Percentiles rank a stretch among this genome's conserved stretches.
Evolutionary conservation across 495 filamentous ascomycete genomes (phyloP).

Genomic region (Pyrenula aspistea): DNA sequence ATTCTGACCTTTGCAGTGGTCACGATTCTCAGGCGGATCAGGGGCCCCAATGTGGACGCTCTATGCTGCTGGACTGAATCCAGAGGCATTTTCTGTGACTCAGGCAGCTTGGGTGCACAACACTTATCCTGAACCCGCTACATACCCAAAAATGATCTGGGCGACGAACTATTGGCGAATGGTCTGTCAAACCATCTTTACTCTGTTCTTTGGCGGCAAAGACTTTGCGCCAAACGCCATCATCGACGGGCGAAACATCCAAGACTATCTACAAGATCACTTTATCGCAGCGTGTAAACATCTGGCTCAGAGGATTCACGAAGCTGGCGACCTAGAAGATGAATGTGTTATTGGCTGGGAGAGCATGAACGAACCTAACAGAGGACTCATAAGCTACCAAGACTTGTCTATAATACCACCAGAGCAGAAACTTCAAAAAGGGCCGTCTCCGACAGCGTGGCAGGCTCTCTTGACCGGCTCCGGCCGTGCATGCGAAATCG

Average conservation of each 20-base stretch:
- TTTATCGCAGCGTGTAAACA: slow-evolving; percentile 69
- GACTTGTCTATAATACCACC: slow-evolving; percentile 72
- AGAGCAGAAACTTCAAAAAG: slow-evolving; percentile 87
- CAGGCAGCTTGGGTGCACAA: slow-evolving; percentile 94
- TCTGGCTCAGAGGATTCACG: slow-evolving; percentile 72
- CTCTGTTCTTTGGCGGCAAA: slow-evolving; percentile 82
- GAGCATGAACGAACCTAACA: slow-evolving; percentile 86
- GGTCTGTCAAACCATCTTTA: slow-evolving; percentile 84
- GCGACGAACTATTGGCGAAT: slow-evolving; percentile 90
- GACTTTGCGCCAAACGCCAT: slow-evolving; percentile 95
- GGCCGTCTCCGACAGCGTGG: slow-evolving; percentile 88
- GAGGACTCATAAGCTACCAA: slow-evolving; percentile 75
- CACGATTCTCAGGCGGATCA: slow-evolving; percentile 82
- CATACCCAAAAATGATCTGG: slow-evolving; percentile 99
- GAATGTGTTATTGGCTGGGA: slow-evolving; percentile 93
- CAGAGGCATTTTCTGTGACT: slow-evolving; percentile 68
- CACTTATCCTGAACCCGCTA: slow-evolving; percentile 72
- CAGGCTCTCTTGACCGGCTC: slow-evolving; percentile 86
- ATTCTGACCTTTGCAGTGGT: slow-evolving; percentile 53
- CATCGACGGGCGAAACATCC: slow-evolving; percentile 89
- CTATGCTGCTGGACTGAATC: slow-evolving; percentile 86
- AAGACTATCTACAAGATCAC: slow-evolving; percentile 87
- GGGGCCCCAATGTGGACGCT: slow-evolving; percentile 97
- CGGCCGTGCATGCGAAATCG: slow-evolving; percentile 76
- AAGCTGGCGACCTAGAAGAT: slow-evolving; percentile 80